These are phyloP conservation scores for Luzula sylvatica DNA, from an alignment of 176 grass and related monocot genomes.

Conservation along the genomic window DNA sequence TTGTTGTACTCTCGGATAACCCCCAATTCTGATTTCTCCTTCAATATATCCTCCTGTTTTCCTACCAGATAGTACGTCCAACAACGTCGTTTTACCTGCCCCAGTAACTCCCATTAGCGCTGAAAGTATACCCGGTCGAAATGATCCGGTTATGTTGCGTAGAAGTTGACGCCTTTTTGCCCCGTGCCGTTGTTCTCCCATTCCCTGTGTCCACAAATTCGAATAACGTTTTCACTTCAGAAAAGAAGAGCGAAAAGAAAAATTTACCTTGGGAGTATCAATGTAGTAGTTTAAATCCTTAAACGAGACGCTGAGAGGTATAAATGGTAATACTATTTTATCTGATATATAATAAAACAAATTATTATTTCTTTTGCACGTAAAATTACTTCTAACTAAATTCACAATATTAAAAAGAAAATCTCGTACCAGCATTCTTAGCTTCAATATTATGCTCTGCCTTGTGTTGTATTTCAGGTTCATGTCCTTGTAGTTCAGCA, in stretches of 20 bases:
- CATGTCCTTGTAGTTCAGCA: conserved; percentile 11
- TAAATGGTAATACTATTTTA: conserved; percentile 73
- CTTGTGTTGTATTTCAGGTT: neutral
- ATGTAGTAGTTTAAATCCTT: conserved; percentile 77
- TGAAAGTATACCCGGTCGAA: conserved; percentile 56
- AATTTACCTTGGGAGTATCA: conserved; percentile 47
- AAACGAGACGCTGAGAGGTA: conserved; percentile 58
- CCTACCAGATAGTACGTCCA: conserved; percentile 75
- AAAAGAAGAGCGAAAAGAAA: no score
- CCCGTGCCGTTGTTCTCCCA: conserved; percentile 49
- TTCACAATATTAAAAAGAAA: neutral
- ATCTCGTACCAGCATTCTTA: neutral
- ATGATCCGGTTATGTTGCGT: conserved; percentile 49
- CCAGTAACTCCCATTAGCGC: conserved; percentile 72
- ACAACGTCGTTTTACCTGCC: conserved; percentile 69
- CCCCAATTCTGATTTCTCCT: conserved; percentile 58
- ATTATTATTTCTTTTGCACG: neutral
- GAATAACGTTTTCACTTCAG: no score
- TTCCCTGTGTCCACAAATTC: conserved; percentile 51
- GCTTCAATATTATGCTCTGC: neutral
- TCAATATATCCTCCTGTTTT: conserved; percentile 67
- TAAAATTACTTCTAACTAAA: neutral
- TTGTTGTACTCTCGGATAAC: conserved; percentile 53
- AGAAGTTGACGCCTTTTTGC: conserved; percentile 55
- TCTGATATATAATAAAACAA: conserved; percentile 24